phyloP scores from a whole-genome alignment of 2,329 filamentous ascomycete genomes.

The Endoconidiophora laricicola region DNA sequence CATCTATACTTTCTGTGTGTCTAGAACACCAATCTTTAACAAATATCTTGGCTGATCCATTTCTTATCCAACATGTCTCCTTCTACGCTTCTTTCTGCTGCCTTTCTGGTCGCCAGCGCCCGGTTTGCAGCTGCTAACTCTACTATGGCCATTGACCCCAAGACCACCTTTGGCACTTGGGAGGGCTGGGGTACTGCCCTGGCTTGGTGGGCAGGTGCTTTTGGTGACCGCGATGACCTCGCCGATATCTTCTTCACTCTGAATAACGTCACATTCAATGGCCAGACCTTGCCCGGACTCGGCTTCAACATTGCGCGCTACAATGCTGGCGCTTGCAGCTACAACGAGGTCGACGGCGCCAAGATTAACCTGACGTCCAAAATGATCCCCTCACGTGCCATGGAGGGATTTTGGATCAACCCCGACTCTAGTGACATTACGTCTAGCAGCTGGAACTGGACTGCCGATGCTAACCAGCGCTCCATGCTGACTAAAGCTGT shows the following conservation, averaged over 20 bases:
- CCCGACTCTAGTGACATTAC: slow-evolving; percentile 21
- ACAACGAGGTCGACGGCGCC: slow-evolving; percentile 20
- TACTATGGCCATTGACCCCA: slow-evolving; percentile 8
- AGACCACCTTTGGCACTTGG: slow-evolving; percentile 23
- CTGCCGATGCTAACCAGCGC: slow-evolving; percentile 24
- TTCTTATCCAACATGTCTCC: slow-evolving; percentile 6
- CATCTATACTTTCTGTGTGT: not conserved
- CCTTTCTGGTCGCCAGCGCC: slow-evolving; percentile 8
- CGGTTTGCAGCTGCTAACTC: slow-evolving; percentile 1
- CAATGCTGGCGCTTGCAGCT: slow-evolving; percentile 26
- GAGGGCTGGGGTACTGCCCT: slow-evolving; percentile 28
- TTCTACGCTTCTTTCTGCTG: slow-evolving; percentile 6
- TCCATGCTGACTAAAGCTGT: slow-evolving; percentile 23
- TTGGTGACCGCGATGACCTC: slow-evolving; percentile 25
- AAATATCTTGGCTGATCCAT: not conserved
- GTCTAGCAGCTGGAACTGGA: slow-evolving; percentile 25
- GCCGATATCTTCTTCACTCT: slow-evolving; percentile 25
- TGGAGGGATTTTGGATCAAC: slow-evolving; percentile 26
- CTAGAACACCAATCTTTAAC: not conserved
- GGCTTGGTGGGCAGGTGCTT: slow-evolving; percentile 27
- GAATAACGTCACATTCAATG: slow-evolving; percentile 18
- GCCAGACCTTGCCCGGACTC: slow-evolving; percentile 22
- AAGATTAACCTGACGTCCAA: slow-evolving; percentile 23
- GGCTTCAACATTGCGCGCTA: slow-evolving; percentile 28
- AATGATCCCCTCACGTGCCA: slow-evolving; percentile 23